Evolutionary conservation across 2,329 filamentous ascomycete genomes (phyloP), one percentile per base, ranked within the genome.

Genomic region (Zasmidium angulare): DNA sequence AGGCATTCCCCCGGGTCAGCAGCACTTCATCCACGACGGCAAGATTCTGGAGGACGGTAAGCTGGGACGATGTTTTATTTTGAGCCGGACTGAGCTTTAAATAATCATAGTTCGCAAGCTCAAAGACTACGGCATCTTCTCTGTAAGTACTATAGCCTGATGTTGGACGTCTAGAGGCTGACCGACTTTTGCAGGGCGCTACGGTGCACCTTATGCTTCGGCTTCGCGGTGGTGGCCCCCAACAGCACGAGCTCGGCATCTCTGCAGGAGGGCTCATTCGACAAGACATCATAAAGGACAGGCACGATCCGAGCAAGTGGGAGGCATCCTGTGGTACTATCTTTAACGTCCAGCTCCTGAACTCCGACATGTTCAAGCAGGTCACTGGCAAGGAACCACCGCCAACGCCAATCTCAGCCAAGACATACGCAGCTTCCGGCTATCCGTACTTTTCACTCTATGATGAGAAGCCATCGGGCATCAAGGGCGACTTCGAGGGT

Each of bases 1-100:
- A 78, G 93, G 93, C 21, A 96, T 97, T 56, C 93, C 93, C 47
- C 93, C 93, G 9, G 93, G 97, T 74, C 93, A 97, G 78, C 93
- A 97, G 81, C 93, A 93, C 69, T 78, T 97, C 67, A 96, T 97
- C 76, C 96, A 96, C 68, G 92, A 92, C 47, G 93, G 93, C 57
- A 96, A 96, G 84, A 92, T 96, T 76, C 86, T 97, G 2, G 93
- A 97, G 77, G 93, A 97, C 68, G 93, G 93, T 80, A 19, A 24
- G 48, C 29, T 10, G 20, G 10, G 22, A 47, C n/a, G n/a, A n/a
- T n/a, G n/a, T n/a, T n/a, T n/a, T n/a, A n/a, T n/a, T n/a, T n/a
- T n/a, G n/a, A n/a, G n/a, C n/a, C n/a, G n/a, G n/a, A n/a, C n/a
- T n/a, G n/a, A n/a, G n/a, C n/a, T n/a, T n/a, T n/a, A n/a, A n/a